phyloP scores from a whole-genome alignment of 257 asterid species.

The Solanum ossicruentum region DNA sequence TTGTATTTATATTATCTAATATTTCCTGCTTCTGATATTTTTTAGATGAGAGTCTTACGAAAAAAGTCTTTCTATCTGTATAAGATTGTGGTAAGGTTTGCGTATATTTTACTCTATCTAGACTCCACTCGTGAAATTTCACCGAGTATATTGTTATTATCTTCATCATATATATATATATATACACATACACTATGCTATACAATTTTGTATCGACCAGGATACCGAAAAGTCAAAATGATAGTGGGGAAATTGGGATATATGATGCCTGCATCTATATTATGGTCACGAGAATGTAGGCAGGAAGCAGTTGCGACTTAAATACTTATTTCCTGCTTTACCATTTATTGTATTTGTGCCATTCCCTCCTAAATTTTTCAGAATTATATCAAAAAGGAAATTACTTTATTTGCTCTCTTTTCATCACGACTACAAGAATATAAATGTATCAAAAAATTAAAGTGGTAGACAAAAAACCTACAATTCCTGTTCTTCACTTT shows the following conservation, averaged over 20 bases:
- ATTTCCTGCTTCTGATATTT: too few species aligned
- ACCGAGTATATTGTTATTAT: too few species aligned
- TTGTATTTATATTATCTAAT: too few species aligned
- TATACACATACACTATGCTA: too few species aligned
- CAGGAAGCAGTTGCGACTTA: background rate
- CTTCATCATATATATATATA: too few species aligned
- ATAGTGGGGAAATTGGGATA: background rate
- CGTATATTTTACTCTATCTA: too few species aligned
- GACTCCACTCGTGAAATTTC: too few species aligned
- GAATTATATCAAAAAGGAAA: background rate
- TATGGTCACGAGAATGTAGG: background rate
- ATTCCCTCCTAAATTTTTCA: background rate
- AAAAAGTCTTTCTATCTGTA: too few species aligned
- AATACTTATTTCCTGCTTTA: background rate
- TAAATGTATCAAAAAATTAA: too few species aligned
- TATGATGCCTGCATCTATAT: background rate
- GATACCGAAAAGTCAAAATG: background rate
- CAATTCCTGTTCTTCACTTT: background rate
- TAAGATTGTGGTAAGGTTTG: too few species aligned
- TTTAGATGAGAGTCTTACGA: too few species aligned
- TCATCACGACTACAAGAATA: background rate
- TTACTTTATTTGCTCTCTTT: background rate
- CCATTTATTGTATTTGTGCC: background rate
- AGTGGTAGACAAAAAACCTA: background rate
- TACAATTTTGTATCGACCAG: background rate